phyloP scores from a whole-genome alignment of 139 green algal species.

The Closterium sp. region DNA sequence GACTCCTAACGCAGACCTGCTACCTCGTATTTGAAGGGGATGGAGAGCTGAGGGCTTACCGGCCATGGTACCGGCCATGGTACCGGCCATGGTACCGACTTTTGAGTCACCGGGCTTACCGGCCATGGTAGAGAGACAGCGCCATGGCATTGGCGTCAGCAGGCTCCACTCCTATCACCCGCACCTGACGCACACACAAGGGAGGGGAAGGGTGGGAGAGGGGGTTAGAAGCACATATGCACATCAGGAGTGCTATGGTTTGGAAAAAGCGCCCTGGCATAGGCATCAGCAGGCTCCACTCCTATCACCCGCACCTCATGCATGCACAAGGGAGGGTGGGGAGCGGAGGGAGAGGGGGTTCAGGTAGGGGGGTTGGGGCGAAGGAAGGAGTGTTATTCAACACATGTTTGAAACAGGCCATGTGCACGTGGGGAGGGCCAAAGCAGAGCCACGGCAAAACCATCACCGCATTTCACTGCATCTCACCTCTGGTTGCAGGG shows the following conservation, averaged over 20 bases:
- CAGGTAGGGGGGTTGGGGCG: not conserved
- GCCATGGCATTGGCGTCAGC: constrained; percentile 92
- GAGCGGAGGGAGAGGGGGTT: too few species aligned
- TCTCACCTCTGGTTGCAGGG: constrained; percentile 66
- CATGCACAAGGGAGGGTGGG: not conserved
- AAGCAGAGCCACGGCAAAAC: not conserved
- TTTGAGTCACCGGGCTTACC: too few species aligned
- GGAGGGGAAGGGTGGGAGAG: not conserved
- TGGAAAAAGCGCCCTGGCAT: constrained; percentile 86
- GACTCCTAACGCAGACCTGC: too few species aligned
- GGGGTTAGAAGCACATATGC: not conserved
- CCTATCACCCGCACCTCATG: constrained; percentile 72
- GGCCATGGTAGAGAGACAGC: constrained; percentile 68
- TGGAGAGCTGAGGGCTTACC: not conserved
- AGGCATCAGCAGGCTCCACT: constrained; percentile 89
- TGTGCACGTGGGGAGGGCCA: too few species aligned
- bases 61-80: constrained; percentile 81
- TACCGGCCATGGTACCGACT: constrained; percentile 60
- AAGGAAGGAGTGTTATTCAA: too few species aligned
- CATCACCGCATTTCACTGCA: not conserved
- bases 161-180: constrained; percentile 92
- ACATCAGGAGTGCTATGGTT: constrained; percentile 46
- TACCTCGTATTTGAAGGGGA: too few species aligned
- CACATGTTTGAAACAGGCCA: too few species aligned
- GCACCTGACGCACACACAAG: not conserved